These are phyloP conservation scores for Alternaria rosae DNA, from an alignment of 2,329 filamentous ascomycete genomes.

Conservation along the genomic window DNA sequence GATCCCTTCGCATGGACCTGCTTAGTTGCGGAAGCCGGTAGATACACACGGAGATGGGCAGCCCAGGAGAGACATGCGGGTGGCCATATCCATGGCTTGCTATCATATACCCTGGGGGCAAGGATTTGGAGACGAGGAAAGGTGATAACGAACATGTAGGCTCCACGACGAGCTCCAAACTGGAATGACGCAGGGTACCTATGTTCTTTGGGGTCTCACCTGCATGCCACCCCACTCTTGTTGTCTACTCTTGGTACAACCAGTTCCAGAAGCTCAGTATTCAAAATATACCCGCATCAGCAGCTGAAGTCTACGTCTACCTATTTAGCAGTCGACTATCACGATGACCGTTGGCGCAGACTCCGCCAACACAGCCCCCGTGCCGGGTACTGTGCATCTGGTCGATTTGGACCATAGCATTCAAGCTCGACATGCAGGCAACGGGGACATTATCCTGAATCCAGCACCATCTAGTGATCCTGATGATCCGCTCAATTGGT, in stretches of 20 bases:
- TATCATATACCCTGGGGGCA: background rate
- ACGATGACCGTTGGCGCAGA: conserved; percentile 11
- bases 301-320: background rate
- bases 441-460: conserved; percentile 53
- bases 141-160: background rate
- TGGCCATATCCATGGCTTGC: background rate
- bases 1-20: conserved; percentile 4
- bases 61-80: background rate
- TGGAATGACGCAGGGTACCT: background rate
- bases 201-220: background rate
- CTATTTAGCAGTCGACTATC: background rate
- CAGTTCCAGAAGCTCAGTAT: background rate
- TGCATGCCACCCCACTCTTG: conserved; percentile 10
- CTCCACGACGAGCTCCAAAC: background rate
- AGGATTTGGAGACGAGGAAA: background rate
- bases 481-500: conserved; percentile 48
- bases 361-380: background rate
- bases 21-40: background rate
- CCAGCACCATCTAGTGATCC: conserved; percentile 47
- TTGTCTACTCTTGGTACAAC: background rate
- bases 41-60: background rate
- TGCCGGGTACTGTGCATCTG: conserved; percentile 55
- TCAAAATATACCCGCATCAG: background rate
- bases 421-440: conserved; percentile 45
- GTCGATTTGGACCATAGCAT: conserved; percentile 52